These are phyloP conservation scores for Brassica juncea DNA, from an alignment of 345 rosid genomes.

Conservation along the genomic window DNA sequence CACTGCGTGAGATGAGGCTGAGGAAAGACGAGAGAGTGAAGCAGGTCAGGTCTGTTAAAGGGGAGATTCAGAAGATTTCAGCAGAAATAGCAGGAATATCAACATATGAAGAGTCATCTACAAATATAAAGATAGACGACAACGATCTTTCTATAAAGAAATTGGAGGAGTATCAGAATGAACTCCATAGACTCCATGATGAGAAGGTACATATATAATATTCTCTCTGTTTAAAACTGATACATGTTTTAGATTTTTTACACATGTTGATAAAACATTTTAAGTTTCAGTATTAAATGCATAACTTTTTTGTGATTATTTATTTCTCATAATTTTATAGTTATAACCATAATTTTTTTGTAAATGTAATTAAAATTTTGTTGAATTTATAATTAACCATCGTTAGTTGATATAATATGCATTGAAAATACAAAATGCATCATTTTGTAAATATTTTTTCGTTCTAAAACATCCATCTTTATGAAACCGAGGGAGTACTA, in stretches of 20 bases:
- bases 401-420: too few relatives aligned
- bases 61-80: slow-evolving; percentile 78
- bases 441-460: too few relatives aligned
- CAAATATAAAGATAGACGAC: slow-evolving; percentile 65
- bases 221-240: too few relatives aligned
- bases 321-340: not conserved
- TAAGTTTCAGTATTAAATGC: too few relatives aligned
- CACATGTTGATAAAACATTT: too few relatives aligned
- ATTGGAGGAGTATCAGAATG: slow-evolving; percentile 84
- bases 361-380: too few relatives aligned
- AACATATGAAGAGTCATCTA: slow-evolving; percentile 62
- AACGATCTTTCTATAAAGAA: slow-evolving; percentile 88
- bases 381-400: too few relatives aligned
- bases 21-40: slow-evolving; percentile 87
- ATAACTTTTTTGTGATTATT: too few relatives aligned
- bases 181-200: slow-evolving; percentile 74
- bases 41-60: slow-evolving; percentile 72
- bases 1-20: slow-evolving; percentile 78
- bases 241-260: too few relatives aligned
- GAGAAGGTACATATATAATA: slow-evolving; percentile 65
- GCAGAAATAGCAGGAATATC: slow-evolving; percentile 87
- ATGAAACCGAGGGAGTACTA: not conserved
- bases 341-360: too few relatives aligned
- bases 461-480: too few relatives aligned
- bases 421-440: too few relatives aligned